Conservation (phyloP, 139 green algal genomes). For the Volvox africanus region DNA sequence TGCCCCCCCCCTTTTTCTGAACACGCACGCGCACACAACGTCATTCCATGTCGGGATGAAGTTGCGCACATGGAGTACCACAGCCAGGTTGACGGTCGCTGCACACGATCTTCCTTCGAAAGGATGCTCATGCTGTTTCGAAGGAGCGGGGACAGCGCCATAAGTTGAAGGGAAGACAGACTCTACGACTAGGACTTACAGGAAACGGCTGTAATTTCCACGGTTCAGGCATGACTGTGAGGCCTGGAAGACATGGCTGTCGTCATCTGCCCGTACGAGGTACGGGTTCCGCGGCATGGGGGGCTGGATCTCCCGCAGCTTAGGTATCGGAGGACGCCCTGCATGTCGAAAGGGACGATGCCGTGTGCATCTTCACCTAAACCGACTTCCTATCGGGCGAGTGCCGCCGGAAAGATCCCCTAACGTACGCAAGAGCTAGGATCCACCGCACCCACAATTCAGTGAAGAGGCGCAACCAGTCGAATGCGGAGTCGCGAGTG, state of each 20-base stretch:
- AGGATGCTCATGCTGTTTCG: neutral
- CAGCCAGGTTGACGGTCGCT: neutral
- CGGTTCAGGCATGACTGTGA: constrained; percentile 29
- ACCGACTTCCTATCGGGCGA: too few species aligned
- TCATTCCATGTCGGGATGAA: too few species aligned
- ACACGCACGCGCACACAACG: too few species aligned
- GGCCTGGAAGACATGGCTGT: constrained; percentile 41
- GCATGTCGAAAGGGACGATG: neutral
- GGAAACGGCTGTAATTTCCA: constrained; percentile 38
- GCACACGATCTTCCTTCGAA: neutral
- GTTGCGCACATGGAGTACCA: too few species aligned
- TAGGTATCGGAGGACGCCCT: constrained; percentile 36
- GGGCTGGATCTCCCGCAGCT: constrained; percentile 33
- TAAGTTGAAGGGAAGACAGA: neutral
- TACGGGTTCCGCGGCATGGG: constrained; percentile 57
- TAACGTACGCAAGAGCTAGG: too few species aligned
- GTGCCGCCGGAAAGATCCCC: too few species aligned
- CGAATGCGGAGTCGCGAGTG: too few species aligned
- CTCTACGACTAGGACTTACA: constrained; percentile 16
- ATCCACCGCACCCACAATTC: too few species aligned
- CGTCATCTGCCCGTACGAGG: constrained; percentile 39
- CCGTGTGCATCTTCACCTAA: too few species aligned
- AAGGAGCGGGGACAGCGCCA: neutral
- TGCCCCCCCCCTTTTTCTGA: too few species aligned
- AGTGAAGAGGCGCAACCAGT: too few species aligned